A percentile compares a stretch with the other conserved stretches of the same genome.
Evolutionary conservation across 345 rosid species (phyloP).

Genomic region (Physaria fendleri): DNA sequence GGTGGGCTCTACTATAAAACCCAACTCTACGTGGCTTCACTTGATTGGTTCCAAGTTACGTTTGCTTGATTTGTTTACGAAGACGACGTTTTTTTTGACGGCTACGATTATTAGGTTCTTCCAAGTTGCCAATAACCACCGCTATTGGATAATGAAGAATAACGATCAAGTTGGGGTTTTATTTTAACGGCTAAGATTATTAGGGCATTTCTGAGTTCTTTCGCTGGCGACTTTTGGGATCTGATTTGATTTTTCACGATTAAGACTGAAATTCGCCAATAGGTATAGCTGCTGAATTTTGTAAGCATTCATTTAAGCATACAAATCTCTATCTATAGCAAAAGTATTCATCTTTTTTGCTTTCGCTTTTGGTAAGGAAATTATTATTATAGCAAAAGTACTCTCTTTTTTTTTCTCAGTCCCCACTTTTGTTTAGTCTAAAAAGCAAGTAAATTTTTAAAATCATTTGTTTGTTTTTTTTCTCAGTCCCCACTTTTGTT

Average conservation of each 20-base stretch:
- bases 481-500: constrained; percentile 4
- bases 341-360: constrained; percentile 5
- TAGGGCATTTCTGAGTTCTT: too few species aligned
- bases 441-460: not conserved
- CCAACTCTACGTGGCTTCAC: not conserved
- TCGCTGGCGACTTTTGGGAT: constrained; percentile 13
- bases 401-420: too few species aligned
- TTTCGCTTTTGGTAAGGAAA: not conserved
- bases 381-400: too few species aligned
- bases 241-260: not conserved
- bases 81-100: not conserved
- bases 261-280: not conserved
- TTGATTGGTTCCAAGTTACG: not conserved
- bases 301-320: not conserved
- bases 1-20: not conserved
- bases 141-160: too few species aligned
- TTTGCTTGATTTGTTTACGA: not conserved
- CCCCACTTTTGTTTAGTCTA: too few species aligned
- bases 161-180: too few species aligned
- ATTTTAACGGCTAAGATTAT: too few species aligned
- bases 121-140: not conserved
- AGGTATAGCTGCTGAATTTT: constrained; percentile 18
- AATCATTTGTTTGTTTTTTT: not conserved
- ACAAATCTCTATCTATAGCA: not conserved
- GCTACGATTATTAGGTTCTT: too few species aligned